Base-by-base conservation (phyloP, 1,139 yeast species). In the Taiozyma onychis region DNA sequence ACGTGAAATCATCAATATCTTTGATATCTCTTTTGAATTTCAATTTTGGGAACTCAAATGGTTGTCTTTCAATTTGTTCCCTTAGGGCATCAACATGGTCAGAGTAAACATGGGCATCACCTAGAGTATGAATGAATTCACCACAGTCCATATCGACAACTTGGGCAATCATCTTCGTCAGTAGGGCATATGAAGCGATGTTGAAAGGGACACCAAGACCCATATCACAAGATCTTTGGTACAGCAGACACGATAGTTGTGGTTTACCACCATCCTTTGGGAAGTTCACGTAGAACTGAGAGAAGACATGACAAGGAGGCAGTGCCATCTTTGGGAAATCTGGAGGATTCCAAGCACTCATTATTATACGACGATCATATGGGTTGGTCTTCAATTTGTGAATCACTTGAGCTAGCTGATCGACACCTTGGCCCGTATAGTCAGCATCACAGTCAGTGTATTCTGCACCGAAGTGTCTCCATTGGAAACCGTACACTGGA, bases 161-260 rank as follows among this genome's bases (percentile, higher is more conserved):
- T 58, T 88, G 91, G 2, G 99, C 99, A 59, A 93, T 87, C 98
- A 93, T 93, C 61, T 80, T 85, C 3, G 97, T 90, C 56, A 93
- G 75, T 53, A 93, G 73, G 0, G 99, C 96, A 66, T 93, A 93
- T 0, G 97, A 89, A 0, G 99, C 99, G 63, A 95, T 93, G 66
- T 93, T 95, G 69, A 93, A 93, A 0, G 99, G 99, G 16, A 93
- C 98, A 13, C 99, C 99, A 39, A 93, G 78, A 0, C 99, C 99
- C 97, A 93, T 91, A 65, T 93, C 99, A 70, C 98, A 93, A n/a
- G 97, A 88, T 62, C 99, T 80, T 71, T 93, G 99, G 69, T 95
- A 93, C 72, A 93, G 74, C 54, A 86, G 79, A 67, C 99, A 95
- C 14, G 95, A 86, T 52, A 93, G 76, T 63, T 75, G 81, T 37